phyloP scores from a whole-genome alignment of 2,329 filamentous ascomycete species.

The Colletotrichum musae region DNA sequence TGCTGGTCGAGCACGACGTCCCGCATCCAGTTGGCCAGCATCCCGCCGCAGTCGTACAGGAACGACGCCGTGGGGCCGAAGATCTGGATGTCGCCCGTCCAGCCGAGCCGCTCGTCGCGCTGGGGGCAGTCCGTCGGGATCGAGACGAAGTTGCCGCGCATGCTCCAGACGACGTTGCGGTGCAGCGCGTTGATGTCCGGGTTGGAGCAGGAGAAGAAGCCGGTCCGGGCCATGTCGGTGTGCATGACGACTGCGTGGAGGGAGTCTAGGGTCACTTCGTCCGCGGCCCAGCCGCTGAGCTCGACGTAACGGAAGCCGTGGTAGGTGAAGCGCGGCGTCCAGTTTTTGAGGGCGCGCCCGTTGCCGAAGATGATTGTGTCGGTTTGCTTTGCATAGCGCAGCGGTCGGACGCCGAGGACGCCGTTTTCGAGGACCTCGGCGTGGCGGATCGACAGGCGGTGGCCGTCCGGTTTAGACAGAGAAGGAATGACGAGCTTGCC shows the following conservation, averaged over 20 bases:
- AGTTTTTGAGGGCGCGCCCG: conserved; percentile 43
- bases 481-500: conserved; percentile 60
- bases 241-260: conserved; percentile 57
- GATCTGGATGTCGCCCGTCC: conserved; percentile 66
- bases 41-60: conserved; percentile 66
- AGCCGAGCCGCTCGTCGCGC: conserved; percentile 67
- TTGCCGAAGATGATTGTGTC: conserved; percentile 55
- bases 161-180: conserved; percentile 68
- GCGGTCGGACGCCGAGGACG: conserved; percentile 57
- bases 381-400: conserved; percentile 58
- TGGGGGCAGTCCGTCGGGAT: conserved; percentile 72
- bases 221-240: conserved; percentile 65
- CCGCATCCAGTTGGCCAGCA: conserved; percentile 64
- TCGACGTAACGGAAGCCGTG: conserved; percentile 69
- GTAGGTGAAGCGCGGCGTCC: conserved; percentile 65
- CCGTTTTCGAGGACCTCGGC: conserved; percentile 69
- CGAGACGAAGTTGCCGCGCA: conserved; percentile 71
- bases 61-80: conserved; percentile 67
- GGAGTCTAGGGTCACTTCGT: conserved; percentile 37
- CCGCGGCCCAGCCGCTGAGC: conserved; percentile 58
- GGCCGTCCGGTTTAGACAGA: conserved; percentile 50
- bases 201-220: conserved; percentile 67
- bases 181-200: conserved; percentile 66
- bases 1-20: conserved; percentile 55
- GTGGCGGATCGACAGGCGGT: conserved; percentile 63